Evolutionary conservation across 192 early-diverging fungal species (phyloP).

Genomic region (Geranomyces variabilis): DNA sequence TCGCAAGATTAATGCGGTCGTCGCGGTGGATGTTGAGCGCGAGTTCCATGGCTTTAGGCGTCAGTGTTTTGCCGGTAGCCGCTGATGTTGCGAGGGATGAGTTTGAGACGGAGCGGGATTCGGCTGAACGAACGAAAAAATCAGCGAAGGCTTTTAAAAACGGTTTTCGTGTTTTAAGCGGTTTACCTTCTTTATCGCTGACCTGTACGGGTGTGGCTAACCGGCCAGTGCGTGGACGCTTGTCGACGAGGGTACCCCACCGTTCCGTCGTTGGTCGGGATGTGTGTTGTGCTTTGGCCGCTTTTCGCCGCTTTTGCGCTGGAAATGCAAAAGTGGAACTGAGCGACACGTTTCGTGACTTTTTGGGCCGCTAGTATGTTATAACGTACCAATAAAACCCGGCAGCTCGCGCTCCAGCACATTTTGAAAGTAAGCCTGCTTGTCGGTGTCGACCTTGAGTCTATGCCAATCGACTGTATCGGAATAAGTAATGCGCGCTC

Average conservation of each 20-base stretch:
- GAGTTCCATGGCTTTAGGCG: conserved; percentile 47
- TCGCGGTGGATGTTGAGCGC: conserved; percentile 39
- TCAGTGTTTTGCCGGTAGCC: background rate
- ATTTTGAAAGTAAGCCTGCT: conserved; percentile 47
- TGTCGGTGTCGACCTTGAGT: conserved; percentile 52
- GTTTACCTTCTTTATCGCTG: conserved; percentile 3
- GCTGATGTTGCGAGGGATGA: background rate
- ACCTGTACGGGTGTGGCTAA: background rate
- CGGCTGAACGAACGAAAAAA: background rate
- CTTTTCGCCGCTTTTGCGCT: conserved; percentile 8
- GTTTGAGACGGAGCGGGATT: conserved; percentile 6
- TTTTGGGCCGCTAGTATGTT: background rate
- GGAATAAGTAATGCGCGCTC: conserved; percentile 23
- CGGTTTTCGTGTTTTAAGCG: background rate
- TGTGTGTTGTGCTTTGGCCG: background rate
- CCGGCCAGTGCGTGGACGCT: background rate
- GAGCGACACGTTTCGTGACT: background rate
- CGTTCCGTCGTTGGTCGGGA: background rate
- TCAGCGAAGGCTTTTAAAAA: background rate
- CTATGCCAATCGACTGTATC: conserved; percentile 49
- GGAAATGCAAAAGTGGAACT: too few relatives aligned
- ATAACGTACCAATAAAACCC: conserved; percentile 17
- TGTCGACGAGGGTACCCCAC: conserved; percentile 11
- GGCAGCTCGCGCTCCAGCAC: conserved; percentile 39
- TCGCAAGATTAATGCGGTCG: conserved; percentile 38